These are phyloP conservation scores for Ostreobium quekettii DNA, from an alignment of 139 green algal species.

Conservation along the genomic window DNA sequence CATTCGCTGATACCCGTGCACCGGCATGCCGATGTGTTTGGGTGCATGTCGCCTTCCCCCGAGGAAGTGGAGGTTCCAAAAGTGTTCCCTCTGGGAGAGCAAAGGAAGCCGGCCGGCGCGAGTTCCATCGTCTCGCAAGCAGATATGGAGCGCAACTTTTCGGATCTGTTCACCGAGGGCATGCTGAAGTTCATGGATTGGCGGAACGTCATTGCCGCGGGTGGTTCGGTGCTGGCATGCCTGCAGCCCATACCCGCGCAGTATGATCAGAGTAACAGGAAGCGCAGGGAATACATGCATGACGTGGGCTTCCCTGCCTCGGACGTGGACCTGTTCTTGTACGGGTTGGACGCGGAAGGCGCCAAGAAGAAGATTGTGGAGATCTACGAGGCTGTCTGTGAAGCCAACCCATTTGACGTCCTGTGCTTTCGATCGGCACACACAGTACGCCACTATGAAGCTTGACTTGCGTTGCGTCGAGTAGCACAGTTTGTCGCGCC, in stretches of 20 bases:
- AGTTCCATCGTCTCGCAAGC: background rate
- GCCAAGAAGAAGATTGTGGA: background rate
- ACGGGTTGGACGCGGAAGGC: background rate
- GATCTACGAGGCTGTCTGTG: conserved; percentile 4
- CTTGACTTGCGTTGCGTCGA: too few relatives aligned
- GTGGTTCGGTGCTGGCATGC: conserved; percentile 4
- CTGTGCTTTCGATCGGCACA: conserved; percentile 12
- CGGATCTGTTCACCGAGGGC: conserved; percentile 11
- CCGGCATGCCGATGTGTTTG: background rate
- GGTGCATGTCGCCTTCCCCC: background rate
- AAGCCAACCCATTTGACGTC: conserved; percentile 7
- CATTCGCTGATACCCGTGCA: conserved; percentile 4
- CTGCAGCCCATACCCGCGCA: conserved; percentile 4
- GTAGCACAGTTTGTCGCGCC: too few relatives aligned
- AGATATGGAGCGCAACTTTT: background rate
- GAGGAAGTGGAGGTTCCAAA: conserved; percentile 6
- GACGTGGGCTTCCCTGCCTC: conserved; percentile 3
- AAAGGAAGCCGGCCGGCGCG: background rate
- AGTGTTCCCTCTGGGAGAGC: background rate
- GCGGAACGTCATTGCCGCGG: background rate
- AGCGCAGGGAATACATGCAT: conserved; percentile 7
- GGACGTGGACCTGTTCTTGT: conserved; percentile 9
- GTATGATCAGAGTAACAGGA: background rate
- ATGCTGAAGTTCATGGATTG: conserved; percentile 2
- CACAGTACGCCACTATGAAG: too few relatives aligned